Evolutionary conservation across 768 basidiomycete genomes (phyloP).

Genomic region (Polyporus arcularius): DNA sequence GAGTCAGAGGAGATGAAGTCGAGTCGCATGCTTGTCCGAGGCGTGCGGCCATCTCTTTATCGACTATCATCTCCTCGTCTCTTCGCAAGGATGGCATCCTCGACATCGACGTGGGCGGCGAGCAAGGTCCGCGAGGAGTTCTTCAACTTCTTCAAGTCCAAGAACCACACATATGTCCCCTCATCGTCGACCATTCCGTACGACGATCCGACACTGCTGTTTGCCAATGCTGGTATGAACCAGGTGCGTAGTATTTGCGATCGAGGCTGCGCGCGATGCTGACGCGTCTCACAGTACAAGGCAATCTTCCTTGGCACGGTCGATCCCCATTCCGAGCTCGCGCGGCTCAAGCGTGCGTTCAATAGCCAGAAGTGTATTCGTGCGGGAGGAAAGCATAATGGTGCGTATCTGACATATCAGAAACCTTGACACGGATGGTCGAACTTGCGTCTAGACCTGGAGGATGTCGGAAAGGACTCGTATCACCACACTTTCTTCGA

Average conservation of each 20-base stretch:
- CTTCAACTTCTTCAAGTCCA: constrained; percentile 83
- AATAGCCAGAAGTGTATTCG: constrained; percentile 99
- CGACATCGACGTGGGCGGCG: constrained; percentile 66
- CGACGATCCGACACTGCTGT: constrained; percentile 96
- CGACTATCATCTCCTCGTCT: constrained; percentile 12
- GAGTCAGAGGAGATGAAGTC: constrained; percentile 18
- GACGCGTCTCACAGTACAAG: constrained; percentile 69
- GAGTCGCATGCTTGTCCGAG: constrained; percentile 17
- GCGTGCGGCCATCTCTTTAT: constrained; percentile 17
- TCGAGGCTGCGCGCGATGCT: background rate
- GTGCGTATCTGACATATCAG: constrained; percentile 39
- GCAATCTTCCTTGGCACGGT: constrained; percentile 97
- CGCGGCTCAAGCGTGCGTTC: constrained; percentile 89
- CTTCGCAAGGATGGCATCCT: constrained; percentile 19
- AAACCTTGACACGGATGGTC: background rate
- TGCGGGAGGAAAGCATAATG: constrained; percentile 98
- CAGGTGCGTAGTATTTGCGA: constrained; percentile 51
- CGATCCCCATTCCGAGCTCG: constrained; percentile 90
- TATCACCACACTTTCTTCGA: constrained; percentile 99
- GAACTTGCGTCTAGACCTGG: constrained; percentile 65
- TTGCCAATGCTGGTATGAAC: constrained; percentile 99
- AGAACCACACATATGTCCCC: constrained; percentile 84
- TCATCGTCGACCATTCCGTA: constrained; percentile 94
- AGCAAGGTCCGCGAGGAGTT: constrained; percentile 82
- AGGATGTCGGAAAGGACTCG: constrained; percentile 98